A percentile compares a stretch with the other conserved stretches of the same genome.
Conservation (phyloP, 371 early-diverging fungal genomes). For the Syncephalis plumigaleata region DNA sequence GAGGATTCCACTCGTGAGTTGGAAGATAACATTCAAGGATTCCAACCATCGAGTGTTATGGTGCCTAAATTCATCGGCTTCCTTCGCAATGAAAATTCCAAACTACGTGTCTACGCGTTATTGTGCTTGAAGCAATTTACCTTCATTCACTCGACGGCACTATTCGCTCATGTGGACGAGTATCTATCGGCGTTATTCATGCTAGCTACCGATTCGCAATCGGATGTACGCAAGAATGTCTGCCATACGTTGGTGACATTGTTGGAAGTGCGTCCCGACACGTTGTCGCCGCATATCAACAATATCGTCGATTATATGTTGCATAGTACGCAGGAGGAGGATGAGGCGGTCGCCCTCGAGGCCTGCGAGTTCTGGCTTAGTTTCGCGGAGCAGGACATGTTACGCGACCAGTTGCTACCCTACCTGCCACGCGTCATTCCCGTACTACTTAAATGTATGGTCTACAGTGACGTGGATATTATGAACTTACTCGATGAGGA, state of each 20-base stretch:
- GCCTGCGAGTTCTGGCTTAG: constrained; percentile 96
- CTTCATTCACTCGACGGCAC: constrained; percentile 37
- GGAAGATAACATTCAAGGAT: constrained; percentile 45
- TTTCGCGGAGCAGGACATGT: constrained; percentile 77
- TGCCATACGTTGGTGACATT: constrained; percentile 81
- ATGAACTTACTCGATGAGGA: constrained; percentile 60
- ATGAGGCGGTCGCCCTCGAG: constrained; percentile 73
- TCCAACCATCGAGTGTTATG: constrained; percentile 60
- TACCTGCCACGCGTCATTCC: constrained; percentile 71
- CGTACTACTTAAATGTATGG: constrained; percentile 82
- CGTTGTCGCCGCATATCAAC: constrained; percentile 64
- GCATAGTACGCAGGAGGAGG: constrained; percentile 66
- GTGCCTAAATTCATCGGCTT: constrained; percentile 70
- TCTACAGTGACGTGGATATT: constrained; percentile 83
- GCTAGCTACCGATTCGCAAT: constrained; percentile 56
- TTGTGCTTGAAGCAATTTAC: constrained; percentile 67
- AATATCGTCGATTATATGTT: constrained; percentile 86
- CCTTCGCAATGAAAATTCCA: constrained; percentile 49
- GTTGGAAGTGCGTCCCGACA: constrained; percentile 65
- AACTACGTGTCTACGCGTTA: constrained; percentile 61
- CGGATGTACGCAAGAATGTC: constrained; percentile 74
- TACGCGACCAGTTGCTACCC: constrained; percentile 59
- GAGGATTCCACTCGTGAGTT: constrained; percentile 76
- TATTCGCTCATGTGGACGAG: constrained; percentile 48
- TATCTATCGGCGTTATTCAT: constrained; percentile 66